Conservation (phyloP, 306 rosid species). For the Calophaca sinica region DNA sequence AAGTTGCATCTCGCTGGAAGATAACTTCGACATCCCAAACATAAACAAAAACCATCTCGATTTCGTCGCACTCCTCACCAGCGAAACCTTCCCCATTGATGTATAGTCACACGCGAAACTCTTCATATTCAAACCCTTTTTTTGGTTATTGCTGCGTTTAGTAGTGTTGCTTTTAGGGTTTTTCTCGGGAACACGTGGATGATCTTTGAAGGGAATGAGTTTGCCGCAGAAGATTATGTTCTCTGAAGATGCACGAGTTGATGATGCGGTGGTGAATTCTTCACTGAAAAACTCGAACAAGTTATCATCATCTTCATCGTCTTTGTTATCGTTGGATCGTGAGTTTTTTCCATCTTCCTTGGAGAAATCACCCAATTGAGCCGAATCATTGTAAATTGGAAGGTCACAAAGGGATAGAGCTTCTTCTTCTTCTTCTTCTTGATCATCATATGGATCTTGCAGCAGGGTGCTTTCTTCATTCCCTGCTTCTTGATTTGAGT, state of each 20-base stretch:
- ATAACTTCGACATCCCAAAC: conserved; percentile 63
- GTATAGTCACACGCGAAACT: conserved; percentile 32
- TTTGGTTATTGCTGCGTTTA: neutral
- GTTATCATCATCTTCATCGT: conserved; percentile 50
- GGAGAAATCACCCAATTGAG: conserved; percentile 55
- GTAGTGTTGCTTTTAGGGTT: neutral
- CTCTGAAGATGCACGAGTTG: conserved; percentile 40
- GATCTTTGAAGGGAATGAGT: conserved; percentile 65
- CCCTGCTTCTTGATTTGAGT: conserved; percentile 14
- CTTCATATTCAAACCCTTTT: neutral
- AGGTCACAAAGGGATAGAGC: conserved; percentile 79
- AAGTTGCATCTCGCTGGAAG: conserved; percentile 68
- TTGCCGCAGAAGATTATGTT: conserved; percentile 85
- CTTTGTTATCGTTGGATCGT: neutral
- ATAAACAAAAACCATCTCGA: conserved; percentile 69
- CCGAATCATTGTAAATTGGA: conserved; percentile 56
- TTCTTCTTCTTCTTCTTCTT: conserved; percentile 65
- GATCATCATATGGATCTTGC: conserved; percentile 48
- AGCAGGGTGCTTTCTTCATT: conserved; percentile 46
- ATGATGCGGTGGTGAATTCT: conserved; percentile 57
- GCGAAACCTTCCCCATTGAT: conserved; percentile 50
- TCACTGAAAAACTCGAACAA: conserved; percentile 81
- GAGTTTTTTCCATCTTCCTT: conserved; percentile 47
- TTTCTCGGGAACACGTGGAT: neutral
- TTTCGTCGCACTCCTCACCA: conserved; percentile 54